Evolutionary conservation across 176 grass and related monocot genomes (phyloP), one percentile per base, ranked within the genome.

Genomic region (Alloteropsis semialata): DNA sequence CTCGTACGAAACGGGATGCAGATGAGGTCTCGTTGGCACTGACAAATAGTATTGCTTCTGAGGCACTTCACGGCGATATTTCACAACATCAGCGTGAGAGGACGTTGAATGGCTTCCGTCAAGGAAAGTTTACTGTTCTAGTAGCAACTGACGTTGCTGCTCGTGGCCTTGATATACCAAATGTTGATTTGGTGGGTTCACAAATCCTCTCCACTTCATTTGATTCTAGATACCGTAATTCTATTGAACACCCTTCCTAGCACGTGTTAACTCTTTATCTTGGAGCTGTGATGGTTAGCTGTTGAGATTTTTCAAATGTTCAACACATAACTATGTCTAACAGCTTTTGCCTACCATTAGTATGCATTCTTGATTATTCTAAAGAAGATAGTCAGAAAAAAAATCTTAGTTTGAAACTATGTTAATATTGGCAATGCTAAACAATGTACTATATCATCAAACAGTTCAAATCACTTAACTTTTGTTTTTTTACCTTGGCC

Each of bases 11-110:
- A 83, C 84, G 91, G 45, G 96, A 99, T 90, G 96, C 93, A 55
- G 96, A 99, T 6, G 93, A 99, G 78, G 96, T 99, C 45, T 94
- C 96, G 58, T 87, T 92, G 80, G 75, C 93, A 51, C 50, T 99
- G 79, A 87, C 89, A 64, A 96, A 87, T 69, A 99, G 87, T 86
- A 99, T 99, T 86, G 93, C 91, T 54, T 93, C 96, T 59, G 96
- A 99, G 89, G 96, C 96, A 69, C 91, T 99, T 62, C 96, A 99
- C 22, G 96, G 96, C 78, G 96, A 99, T 91, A 99, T 99, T 65
- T 99, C 96, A 55, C 96, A 99, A 62, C 93, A 92, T 88, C 96
- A 99, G 77, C 89, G 96, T 79, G 96, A 99, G 81, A 96, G 96
- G 89, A 99, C 96, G 49, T 75, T 99, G 79, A 93, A 91, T 93